Percentiles rank a stretch among this genome's conserved stretches.
These are phyloP conservation scores for Nemania sp. DNA, from an alignment of 2,329 filamentous ascomycete genomes.

Conservation along the genomic window DNA sequence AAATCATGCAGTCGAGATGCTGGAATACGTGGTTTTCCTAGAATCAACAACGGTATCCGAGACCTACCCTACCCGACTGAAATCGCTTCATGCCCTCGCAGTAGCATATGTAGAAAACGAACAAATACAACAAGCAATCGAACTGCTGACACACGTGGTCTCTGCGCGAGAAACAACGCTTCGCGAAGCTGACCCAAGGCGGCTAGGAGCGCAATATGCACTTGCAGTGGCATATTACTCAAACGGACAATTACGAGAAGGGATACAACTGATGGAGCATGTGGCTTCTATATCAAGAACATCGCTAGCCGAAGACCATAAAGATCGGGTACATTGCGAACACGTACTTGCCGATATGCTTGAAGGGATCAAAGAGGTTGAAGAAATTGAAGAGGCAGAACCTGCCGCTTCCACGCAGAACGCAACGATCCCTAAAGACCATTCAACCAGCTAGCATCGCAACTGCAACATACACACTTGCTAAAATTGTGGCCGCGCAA, in stretches of 20 bases:
- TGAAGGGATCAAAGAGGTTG: too few relatives aligned
- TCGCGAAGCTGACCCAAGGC: background rate
- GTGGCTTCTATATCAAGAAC: background rate
- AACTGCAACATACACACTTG: too few relatives aligned
- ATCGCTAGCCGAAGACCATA: background rate
- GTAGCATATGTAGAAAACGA: background rate
- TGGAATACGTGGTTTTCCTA: constrained; percentile 5
- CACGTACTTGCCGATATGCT: too few relatives aligned
- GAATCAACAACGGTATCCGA: too few relatives aligned
- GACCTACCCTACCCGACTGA: background rate
- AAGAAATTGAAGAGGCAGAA: too few relatives aligned
- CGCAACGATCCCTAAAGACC: too few relatives aligned
- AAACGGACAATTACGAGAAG: background rate
- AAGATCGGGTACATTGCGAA: too few relatives aligned
- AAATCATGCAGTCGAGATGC: background rate
- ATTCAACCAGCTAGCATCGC: too few relatives aligned
- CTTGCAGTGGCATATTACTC: background rate
- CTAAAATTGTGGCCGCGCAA: too few relatives aligned
- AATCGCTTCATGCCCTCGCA: background rate
- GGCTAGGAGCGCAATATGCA: background rate
- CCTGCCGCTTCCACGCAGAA: too few relatives aligned
- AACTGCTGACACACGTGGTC: background rate
- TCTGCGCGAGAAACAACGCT: background rate
- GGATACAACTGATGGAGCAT: background rate
- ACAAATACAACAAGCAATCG: background rate